phyloP scores from a whole-genome alignment of 306 rosid genomes.

The Prosopis cineraria region DNA sequence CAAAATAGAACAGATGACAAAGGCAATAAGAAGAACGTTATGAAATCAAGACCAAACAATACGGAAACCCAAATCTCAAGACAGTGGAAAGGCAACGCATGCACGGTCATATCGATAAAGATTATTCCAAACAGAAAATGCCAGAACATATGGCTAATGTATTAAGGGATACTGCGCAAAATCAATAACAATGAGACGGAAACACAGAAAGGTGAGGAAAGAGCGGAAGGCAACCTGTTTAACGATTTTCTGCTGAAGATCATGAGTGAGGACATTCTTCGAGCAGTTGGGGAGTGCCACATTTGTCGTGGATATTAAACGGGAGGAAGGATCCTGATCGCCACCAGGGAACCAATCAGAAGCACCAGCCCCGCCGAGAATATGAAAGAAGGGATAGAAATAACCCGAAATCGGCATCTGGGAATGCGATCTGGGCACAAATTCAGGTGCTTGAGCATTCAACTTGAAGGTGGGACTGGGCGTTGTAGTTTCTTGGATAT shows the following conservation, averaged over 20 bases:
- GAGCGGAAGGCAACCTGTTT: conserved; percentile 61
- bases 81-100: not conserved
- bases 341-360: conserved; percentile 80
- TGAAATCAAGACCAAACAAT: not conserved
- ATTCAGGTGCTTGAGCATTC: conserved; percentile 93
- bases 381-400: conserved; percentile 72
- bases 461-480: conserved; percentile 57
- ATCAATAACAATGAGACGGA: not conserved
- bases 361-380: conserved; percentile 65
- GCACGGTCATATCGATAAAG: not conserved
- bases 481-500: conserved; percentile 36
- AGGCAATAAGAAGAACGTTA: not conserved
- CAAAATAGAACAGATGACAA: not conserved
- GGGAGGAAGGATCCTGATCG: conserved; percentile 65
- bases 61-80: not conserved
- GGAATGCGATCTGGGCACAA: conserved; percentile 80
- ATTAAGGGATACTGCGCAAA: not conserved
- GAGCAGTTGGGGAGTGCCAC: conserved; percentile 50
- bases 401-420: conserved; percentile 75
- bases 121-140: not conserved
- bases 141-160: not conserved
- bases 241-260: conserved; percentile 77
- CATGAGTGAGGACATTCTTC: conserved; percentile 57
- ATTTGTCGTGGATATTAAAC: conserved; percentile 51
- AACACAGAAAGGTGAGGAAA: not conserved